Evolutionary conservation across 106 monocot genomes (phyloP).

Genomic region (Dendrobium nobile): DNA sequence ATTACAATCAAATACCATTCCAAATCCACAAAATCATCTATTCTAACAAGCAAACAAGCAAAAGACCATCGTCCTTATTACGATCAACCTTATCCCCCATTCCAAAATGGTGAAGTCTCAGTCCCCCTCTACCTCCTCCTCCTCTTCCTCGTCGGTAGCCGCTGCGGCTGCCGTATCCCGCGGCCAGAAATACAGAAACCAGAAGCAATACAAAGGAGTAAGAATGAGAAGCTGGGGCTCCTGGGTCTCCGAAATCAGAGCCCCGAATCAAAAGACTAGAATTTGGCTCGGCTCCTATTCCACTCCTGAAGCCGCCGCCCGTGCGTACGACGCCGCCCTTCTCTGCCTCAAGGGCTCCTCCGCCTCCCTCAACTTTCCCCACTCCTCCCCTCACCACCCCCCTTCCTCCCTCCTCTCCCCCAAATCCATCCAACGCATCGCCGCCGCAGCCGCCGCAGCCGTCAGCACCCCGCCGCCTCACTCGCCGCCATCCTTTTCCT

Average conservation of each 20-base stretch:
- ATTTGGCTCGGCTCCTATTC: slow-evolving; percentile 31
- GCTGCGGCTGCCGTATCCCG: neutral
- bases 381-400: neutral
- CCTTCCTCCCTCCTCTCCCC: slow-evolving; percentile 9
- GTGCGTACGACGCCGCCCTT: slow-evolving; percentile 23
- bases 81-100: too few relatives aligned
- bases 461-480: neutral
- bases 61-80: too few relatives aligned
- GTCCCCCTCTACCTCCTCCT: neutral
- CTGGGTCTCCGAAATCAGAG: slow-evolving; percentile 23
- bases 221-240: slow-evolving; percentile 30
- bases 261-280: slow-evolving; percentile 21
- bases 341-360: slow-evolving; percentile 28
- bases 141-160: neutral
- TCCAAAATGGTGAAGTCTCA: neutral
- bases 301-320: slow-evolving; percentile 22
- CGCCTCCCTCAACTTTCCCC: slow-evolving; percentile 20
- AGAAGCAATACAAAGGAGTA: slow-evolving; percentile 29
- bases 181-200: neutral
- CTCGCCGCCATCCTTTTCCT: neutral
- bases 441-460: slow-evolving; percentile 18
- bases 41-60: too few relatives aligned
- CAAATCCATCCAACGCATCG: slow-evolving; percentile 26
- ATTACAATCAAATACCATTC: too few relatives aligned
- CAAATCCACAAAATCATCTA: too few relatives aligned